Percentiles rank a stretch among this genome's conserved stretches.
Conservation (phyloP, 176 grass and related monocot species). For the Pontederia paniculata region DNA sequence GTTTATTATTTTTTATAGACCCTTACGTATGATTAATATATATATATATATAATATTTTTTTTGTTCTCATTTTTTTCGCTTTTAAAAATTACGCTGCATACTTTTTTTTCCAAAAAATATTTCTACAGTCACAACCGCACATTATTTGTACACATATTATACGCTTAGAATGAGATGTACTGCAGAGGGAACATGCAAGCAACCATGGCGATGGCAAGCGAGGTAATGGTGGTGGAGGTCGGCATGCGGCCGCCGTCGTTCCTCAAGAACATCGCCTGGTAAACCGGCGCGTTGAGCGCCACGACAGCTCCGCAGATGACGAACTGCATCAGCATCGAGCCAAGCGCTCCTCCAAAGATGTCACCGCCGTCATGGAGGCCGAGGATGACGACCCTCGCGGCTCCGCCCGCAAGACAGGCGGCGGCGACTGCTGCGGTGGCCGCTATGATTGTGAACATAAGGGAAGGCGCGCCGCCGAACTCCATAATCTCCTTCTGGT, state of each 20-base stretch:
- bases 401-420: conserved; percentile 32
- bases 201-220: conserved; percentile 26
- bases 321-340: conserved; percentile 31
- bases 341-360: conserved; percentile 12
- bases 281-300: conserved; percentile 48
- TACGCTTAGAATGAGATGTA: too few species aligned
- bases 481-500: conserved; percentile 66
- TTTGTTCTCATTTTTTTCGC: too few species aligned
- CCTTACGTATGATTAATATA: too few species aligned
- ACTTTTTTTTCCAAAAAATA: too few species aligned
- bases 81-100: too few species aligned
- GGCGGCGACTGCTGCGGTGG: conserved; percentile 44
- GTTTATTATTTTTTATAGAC: too few species aligned
- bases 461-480: conserved; percentile 34
- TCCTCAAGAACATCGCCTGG: conserved; percentile 62
- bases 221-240: conserved; percentile 32
- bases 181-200: conserved; percentile 9
- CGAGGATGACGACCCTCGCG: neutral
- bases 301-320: conserved; percentile 40
- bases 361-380: too few species aligned
- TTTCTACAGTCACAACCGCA: too few species aligned
- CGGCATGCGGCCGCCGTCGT: conserved; percentile 49
- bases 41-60: too few species aligned
- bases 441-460: conserved; percentile 47
- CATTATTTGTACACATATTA: too few species aligned